phyloP scores from a whole-genome alignment of 345 rosid species.

The Salix koriyanagi region DNA sequence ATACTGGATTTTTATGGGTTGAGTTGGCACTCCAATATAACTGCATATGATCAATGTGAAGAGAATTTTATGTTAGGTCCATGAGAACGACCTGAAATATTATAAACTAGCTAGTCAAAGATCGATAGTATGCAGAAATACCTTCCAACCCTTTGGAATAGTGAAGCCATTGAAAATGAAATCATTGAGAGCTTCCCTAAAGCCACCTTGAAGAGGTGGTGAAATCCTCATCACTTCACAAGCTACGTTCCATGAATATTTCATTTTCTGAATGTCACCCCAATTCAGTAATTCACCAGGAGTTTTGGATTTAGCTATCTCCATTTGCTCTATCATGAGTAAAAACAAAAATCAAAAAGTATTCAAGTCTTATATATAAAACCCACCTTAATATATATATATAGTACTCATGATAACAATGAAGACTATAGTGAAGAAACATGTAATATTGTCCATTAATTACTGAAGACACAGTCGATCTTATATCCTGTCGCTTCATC shows the following conservation, averaged over 20 bases:
- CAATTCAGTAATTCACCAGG: slow-evolving; percentile 29
- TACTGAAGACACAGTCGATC: background rate
- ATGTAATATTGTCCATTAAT: background rate
- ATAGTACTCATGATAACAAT: background rate
- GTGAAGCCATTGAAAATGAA: slow-evolving; percentile 38
- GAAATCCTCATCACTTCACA: slow-evolving; percentile 37
- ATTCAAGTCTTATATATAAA: too few relatives aligned
- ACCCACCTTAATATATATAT: too few relatives aligned
- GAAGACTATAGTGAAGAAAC: background rate
- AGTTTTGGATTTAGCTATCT: slow-evolving; percentile 25
- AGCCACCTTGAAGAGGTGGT: slow-evolving; percentile 39
- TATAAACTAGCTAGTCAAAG: background rate
- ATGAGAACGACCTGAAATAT: too few relatives aligned
- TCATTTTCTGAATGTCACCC: slow-evolving; percentile 40
- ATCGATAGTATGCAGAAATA: background rate
- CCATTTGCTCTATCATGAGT: slow-evolving; percentile 31
- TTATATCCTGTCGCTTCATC: background rate
- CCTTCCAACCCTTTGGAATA: slow-evolving; percentile 47
- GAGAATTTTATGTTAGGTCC: background rate
- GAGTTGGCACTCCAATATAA: slow-evolving; percentile 37
- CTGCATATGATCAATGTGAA: background rate
- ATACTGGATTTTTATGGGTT: slow-evolving; percentile 22
- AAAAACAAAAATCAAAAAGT: too few relatives aligned
- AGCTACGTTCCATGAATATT: slow-evolving; percentile 38
- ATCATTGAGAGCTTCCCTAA: slow-evolving; percentile 33